These are phyloP conservation scores for Sordariomycetes sp. DNA, from an alignment of 2,329 filamentous ascomycete genomes.

Conservation along the genomic window DNA sequence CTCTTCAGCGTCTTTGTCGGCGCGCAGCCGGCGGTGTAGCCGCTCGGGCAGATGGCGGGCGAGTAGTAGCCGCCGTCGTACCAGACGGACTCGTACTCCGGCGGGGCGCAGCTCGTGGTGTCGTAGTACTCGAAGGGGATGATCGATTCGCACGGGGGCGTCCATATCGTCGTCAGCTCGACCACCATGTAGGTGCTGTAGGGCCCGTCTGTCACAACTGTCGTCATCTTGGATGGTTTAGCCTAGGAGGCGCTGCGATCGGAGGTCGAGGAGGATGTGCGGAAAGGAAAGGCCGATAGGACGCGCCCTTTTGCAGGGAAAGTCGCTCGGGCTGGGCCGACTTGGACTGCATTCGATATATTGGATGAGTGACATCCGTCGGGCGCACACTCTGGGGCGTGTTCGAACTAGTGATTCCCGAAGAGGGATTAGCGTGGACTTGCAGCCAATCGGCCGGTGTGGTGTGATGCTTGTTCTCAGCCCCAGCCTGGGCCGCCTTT, in stretches of 20 bases:
- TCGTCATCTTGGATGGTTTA: not conserved
- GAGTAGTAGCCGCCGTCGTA: conserved; percentile 4
- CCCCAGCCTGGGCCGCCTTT: not conserved
- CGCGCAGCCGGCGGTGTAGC: conserved; percentile 1
- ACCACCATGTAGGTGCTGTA: conserved; percentile 5
- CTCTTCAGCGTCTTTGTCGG: not conserved
- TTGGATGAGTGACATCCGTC: not conserved
- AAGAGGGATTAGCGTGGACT: not conserved
- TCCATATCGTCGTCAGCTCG: conserved; percentile 2
- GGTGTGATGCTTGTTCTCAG: not conserved
- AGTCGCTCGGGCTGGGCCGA: not conserved
- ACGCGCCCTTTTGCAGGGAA: not conserved
- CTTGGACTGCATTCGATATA: not conserved
- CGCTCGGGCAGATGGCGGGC: conserved; percentile 3
- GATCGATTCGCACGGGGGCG: not conserved
- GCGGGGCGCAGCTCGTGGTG: not conserved
- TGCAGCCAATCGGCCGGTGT: not conserved
- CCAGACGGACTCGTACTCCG: conserved; percentile 3
- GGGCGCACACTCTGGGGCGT: not conserved
- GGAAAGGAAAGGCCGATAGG: not conserved
- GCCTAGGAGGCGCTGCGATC: not conserved
- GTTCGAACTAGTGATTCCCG: not conserved
- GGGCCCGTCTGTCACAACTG: not conserved
- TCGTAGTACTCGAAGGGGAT: conserved; percentile 2
- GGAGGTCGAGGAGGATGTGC: not conserved